These are phyloP conservation scores for Tolypocladium capitatum DNA, from an alignment of 2,329 filamentous ascomycete species.

Conservation along the genomic window DNA sequence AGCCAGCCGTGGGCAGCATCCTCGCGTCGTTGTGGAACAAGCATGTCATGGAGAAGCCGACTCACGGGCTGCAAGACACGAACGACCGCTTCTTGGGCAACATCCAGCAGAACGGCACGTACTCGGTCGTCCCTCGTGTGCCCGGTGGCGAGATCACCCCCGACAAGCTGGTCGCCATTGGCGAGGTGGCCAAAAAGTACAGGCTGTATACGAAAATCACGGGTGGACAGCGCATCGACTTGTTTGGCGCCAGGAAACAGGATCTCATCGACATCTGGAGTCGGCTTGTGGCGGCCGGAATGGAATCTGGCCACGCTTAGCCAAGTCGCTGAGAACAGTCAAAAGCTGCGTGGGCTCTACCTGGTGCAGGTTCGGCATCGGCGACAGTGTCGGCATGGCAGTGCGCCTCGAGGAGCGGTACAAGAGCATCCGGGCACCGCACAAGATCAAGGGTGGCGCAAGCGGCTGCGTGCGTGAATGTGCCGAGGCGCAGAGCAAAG, in stretches of 20 bases:
- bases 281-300: constrained; percentile 64
- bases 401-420: constrained; percentile 80
- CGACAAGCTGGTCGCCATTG: constrained; percentile 72
- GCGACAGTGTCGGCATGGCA: constrained; percentile 84
- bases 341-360: constrained; percentile 87
- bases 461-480: constrained; percentile 88
- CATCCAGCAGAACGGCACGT: constrained; percentile 84
- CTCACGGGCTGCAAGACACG: constrained; percentile 72
- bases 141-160: constrained; percentile 79
- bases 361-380: constrained; percentile 82
- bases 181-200: constrained; percentile 73
- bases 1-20: constrained; percentile 70
- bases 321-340: constrained; percentile 76
- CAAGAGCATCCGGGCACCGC: constrained; percentile 77
- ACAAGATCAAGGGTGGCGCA: constrained; percentile 86
- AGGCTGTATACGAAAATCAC: constrained; percentile 85
- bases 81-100: constrained; percentile 83
- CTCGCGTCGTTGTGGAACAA: constrained; percentile 72
- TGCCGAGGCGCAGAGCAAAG: constrained; percentile 84
- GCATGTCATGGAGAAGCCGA: constrained; percentile 60
- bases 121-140: constrained; percentile 74
- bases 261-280: constrained; percentile 75
- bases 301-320: constrained; percentile 91
- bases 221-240: constrained; percentile 79
- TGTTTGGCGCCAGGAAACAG: constrained; percentile 85